Base-by-base conservation (phyloP, 306 rosid genomes). In the Ormosia emarginata region DNA sequence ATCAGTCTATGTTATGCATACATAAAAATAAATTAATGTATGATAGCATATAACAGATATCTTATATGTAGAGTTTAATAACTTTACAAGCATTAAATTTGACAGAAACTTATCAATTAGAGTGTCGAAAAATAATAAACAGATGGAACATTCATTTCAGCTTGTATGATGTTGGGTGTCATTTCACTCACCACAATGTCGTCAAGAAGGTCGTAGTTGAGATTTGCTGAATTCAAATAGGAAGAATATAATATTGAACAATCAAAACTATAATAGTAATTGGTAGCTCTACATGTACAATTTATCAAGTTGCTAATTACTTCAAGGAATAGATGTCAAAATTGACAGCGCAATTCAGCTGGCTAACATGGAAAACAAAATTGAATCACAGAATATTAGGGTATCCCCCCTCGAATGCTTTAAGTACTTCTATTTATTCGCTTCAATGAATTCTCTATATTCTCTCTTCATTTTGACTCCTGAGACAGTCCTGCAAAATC, bases 391-490 rank as follows among this genome's bases (percentile, higher is more conserved):
- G 76, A 88, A 73, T 44, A 66, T 53, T 64, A 68, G 81, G 72
- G 30, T 72, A 52, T 30, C 50, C 71, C 32, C 74, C 77, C 74
- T 55, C 10, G 33, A 56, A 57, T 64, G 64, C 18, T 73, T 41
- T 15, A 81, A 71, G 66, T 70, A 67, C 82, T 86, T 82, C 87
- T 90, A 95, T 79, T 85, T 95, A 59, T 89, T 91, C 37, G 86
- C 82, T 82, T 89, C 97, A 17, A 95, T 90, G 86, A 95, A 90
- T 67, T 92, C 97, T 89, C 84, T 90, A 86, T 91, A 95, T 78
- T 91, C 98, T 2, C 90, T 87, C 93, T 95, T 95, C 99, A 93
- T 95, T 84, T 93, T 93, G 79, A 95, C 99, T 57, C 99, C 98
- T 13, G 98, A 81, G 2, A 93, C 79, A 75, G 87, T 90, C 92